These are phyloP conservation scores for Cadophora malorum DNA, from an alignment of 2,329 filamentous ascomycete species.

Conservation along the genomic window DNA sequence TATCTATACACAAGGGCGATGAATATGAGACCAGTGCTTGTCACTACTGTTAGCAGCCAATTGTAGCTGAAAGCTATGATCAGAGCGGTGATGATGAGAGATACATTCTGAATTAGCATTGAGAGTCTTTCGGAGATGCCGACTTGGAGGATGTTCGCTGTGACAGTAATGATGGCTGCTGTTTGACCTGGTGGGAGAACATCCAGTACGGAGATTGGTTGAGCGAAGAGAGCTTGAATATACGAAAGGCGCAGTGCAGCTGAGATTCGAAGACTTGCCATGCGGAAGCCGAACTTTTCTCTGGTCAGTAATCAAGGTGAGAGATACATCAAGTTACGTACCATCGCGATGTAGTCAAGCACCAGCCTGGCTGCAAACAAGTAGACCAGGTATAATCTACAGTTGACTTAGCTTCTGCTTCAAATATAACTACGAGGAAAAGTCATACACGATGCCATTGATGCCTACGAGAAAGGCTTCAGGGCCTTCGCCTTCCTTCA, in stretches of 20 bases:
- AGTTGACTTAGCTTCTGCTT: not conserved
- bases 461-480: conserved; percentile 51
- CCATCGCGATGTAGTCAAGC: conserved; percentile 66
- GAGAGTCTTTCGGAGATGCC: conserved; percentile 70
- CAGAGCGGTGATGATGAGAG: conserved; percentile 59
- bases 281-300: conserved; percentile 60
- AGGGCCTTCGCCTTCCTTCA: conserved; percentile 45
- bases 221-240: conserved; percentile 63
- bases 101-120: conserved; percentile 60
- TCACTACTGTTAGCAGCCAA: conserved; percentile 66
- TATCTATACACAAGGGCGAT: conserved; percentile 57
- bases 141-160: conserved; percentile 66
- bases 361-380: conserved; percentile 72
- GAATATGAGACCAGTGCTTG: conserved; percentile 61
- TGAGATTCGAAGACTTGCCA: conserved; percentile 67
- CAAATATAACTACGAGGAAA: not conserved
- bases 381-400: conserved; percentile 70
- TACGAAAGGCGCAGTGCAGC: conserved; percentile 69
- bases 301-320: conserved; percentile 30
- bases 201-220: conserved; percentile 73
- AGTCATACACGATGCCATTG: conserved; percentile 53
- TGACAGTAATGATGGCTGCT: conserved; percentile 64
- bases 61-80: conserved; percentile 62
- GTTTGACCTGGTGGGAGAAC: conserved; percentile 59
- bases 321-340: not conserved